These are phyloP conservation scores for Erysimum cheiranthoides DNA, from an alignment of 345 rosid genomes.

Conservation along the genomic window DNA sequence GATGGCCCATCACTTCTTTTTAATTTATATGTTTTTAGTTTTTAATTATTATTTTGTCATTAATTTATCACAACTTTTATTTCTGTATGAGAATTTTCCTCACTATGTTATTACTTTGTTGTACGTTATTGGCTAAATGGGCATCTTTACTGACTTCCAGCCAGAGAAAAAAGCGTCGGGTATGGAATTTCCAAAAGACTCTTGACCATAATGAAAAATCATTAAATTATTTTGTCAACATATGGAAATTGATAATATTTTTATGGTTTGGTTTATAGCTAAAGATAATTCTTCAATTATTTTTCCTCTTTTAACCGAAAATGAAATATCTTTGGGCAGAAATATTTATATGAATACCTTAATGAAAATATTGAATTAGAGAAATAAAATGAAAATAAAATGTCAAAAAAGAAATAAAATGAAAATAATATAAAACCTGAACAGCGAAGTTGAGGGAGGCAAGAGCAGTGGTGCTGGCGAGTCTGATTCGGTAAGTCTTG, in stretches of 20 bases:
- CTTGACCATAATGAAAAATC: neutral
- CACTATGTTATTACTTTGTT: neutral
- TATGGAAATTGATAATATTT: neutral
- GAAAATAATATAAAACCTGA: constrained; percentile 46
- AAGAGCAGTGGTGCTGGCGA: constrained; percentile 74
- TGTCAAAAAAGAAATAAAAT: neutral
- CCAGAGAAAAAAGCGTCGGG: neutral
- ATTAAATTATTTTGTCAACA: neutral
- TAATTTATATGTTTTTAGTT: neutral
- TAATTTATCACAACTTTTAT: neutral
- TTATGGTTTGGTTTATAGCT: neutral
- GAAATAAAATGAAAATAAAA: neutral
- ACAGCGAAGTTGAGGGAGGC: constrained; percentile 78
- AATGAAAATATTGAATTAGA: neutral
- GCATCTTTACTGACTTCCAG: neutral
- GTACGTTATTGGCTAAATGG: neutral
- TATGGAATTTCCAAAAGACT: neutral
- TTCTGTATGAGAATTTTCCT: neutral
- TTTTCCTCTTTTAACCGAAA: too few species aligned
- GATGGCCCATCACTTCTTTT: constrained; percentile 3
- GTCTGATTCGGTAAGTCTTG: constrained; percentile 69
- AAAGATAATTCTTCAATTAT: neutral
- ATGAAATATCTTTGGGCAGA: neutral
- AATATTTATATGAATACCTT: neutral
- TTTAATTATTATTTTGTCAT: too few species aligned